Base-by-base conservation (phyloP, 2,329 filamentous ascomycete species). In the Pestalotiopsis sp. region DNA sequence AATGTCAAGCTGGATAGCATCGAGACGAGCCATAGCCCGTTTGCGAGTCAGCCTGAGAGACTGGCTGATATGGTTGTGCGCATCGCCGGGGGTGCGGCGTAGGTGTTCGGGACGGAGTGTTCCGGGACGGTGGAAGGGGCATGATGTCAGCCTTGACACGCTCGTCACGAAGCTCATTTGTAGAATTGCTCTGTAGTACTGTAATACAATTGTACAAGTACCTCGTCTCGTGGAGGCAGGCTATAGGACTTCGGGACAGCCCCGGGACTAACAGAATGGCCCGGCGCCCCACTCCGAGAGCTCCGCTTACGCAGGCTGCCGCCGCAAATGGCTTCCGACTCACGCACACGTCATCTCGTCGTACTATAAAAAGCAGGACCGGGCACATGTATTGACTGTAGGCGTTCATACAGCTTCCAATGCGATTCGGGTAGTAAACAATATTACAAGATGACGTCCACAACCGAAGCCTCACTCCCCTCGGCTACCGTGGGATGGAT, bases 401-500 rank as follows among this genome's bases (percentile, higher is more conserved):
- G 5, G 17, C 13, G 13, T 13, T 44, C 13, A 44, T 44, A 4
- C 40, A 4, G 10, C 3, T 44, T 4, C 10, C 40, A 44, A 44
- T 13, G 13, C 10, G 3, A 44, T 14, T 17, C 7, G 38, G 13
- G 38, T 40, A 40, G 38, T 10, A 40, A 10, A 3, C 39, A 44
- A 4, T 44, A 44, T 4, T 17, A 44, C 9, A 44, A 44, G 39
- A 44, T 58, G 56, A 3, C 56, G 24, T 58, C 56, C 14, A 26
- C 20, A 26, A 10, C 22, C 9, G 24, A 22, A n/a, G 22, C 56
- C 2, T 11, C 22, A 35, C 56, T 9, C 3, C 20, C 44, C 58
- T 20, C 30, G 30, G 10, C 35, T 7, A 38, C 61, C 17, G 40
- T 52, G 48, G 69, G 68, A 20, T 75, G 71, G 71, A 70, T 73